Evolutionary conservation across 108 stramenopile genomes (phyloP).

Genomic region (Pseudonitzschia multiseries): DNA sequence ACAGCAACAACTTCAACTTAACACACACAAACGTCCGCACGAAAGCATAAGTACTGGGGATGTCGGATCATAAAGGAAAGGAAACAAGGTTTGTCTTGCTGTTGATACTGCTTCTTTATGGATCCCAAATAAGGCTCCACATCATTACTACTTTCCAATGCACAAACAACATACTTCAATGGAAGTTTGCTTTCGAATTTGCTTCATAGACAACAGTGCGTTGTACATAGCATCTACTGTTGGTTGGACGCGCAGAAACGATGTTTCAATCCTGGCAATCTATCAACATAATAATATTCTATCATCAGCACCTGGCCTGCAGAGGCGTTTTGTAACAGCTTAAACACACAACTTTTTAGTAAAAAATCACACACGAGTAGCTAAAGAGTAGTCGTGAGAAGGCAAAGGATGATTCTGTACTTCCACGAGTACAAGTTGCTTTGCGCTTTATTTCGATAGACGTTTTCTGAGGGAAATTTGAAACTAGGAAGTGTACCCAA

Average conservation of each 20-base stretch:
- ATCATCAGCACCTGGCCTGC: not conserved
- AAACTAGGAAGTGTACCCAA: too few species aligned
- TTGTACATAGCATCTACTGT: slow-evolving; percentile 16
- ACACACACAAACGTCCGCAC: slow-evolving; percentile 8
- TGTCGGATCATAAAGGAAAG: slow-evolving; percentile 8
- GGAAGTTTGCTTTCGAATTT: not conserved
- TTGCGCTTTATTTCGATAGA: too few species aligned
- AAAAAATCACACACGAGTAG: too few species aligned
- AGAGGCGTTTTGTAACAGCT: not conserved
- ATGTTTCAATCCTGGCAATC: not conserved
- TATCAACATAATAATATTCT: not conserved
- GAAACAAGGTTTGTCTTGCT: not conserved
- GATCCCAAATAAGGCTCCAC: not conserved
- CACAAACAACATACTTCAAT: not conserved
- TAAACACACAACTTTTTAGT: too few species aligned
- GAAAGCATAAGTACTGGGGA: slow-evolving; percentile 11
- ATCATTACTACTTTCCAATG: slow-evolving; percentile 10
- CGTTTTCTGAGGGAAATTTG: too few species aligned
- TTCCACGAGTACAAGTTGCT: too few species aligned
- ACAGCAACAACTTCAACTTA: slow-evolving; percentile 12
- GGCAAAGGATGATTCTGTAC: too few species aligned
- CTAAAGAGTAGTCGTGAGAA: too few species aligned
- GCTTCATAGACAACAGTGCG: not conserved
- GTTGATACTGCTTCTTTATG: slow-evolving; percentile 9
- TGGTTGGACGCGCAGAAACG: not conserved